phyloP scores from a whole-genome alignment of 2,329 filamentous ascomycete genomes.

The Exutisphaerella laricina region DNA sequence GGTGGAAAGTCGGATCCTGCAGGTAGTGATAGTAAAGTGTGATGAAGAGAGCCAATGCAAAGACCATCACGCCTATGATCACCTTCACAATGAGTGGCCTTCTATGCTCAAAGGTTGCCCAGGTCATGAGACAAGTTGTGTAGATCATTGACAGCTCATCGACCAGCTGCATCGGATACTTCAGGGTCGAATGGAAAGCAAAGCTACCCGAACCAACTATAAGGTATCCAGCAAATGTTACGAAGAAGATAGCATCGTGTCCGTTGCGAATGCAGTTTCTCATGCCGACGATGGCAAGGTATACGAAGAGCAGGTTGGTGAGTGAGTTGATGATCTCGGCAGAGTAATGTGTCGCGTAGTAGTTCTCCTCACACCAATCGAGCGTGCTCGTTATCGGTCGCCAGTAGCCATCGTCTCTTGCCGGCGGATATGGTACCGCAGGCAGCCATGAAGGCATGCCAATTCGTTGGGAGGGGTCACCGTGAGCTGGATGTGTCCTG shows the following conservation, averaged over 20 bases:
- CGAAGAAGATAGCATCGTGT: slow-evolving; percentile 69
- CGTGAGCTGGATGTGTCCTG: not conserved
- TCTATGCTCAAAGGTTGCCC: slow-evolving; percentile 69
- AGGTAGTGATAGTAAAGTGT: slow-evolving; percentile 76
- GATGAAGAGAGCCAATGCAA: slow-evolving; percentile 56
- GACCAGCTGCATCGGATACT: slow-evolving; percentile 66
- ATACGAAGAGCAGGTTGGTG: slow-evolving; percentile 78
- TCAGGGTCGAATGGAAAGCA: slow-evolving; percentile 58
- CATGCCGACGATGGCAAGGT: slow-evolving; percentile 69
- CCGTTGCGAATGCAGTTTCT: slow-evolving; percentile 61
- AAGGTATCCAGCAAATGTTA: slow-evolving; percentile 59
- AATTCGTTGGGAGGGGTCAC: not conserved
- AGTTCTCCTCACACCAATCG: slow-evolving; percentile 63
- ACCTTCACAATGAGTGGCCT: slow-evolving; percentile 48
- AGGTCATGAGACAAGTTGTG: slow-evolving; percentile 64
- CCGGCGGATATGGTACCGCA: slow-evolving; percentile 29
- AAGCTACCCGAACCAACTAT: slow-evolving; percentile 58
- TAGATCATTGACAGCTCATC: slow-evolving; percentile 69
- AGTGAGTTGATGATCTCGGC: slow-evolving; percentile 75
- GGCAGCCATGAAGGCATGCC: slow-evolving; percentile 21
- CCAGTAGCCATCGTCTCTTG: slow-evolving; percentile 45
- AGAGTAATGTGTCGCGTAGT: slow-evolving; percentile 67
- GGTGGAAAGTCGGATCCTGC: slow-evolving; percentile 77
- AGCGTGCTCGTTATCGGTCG: slow-evolving; percentile 64
- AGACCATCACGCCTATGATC: slow-evolving; percentile 53